Base-by-base conservation (phyloP, 257 asterid species). In the Petunia axillaris region DNA sequence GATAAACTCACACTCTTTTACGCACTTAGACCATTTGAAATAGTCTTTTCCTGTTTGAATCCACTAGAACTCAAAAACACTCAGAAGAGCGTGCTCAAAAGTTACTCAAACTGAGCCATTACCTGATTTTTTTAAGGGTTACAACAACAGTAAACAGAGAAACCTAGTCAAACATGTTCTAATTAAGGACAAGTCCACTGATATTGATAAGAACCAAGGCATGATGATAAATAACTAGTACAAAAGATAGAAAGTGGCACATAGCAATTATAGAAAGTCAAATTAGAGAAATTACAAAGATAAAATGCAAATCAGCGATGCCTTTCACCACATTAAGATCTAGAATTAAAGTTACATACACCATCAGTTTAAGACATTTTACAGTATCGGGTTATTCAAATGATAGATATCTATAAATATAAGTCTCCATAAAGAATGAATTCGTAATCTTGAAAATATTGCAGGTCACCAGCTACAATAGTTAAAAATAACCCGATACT, bases 1-100 rank as follows among this genome's bases (percentile, higher is more conserved):
- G 83, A 86, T 83, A 90, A 88, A 94, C 83, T 87, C 86, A 87
- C 82, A 83, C 68, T 84, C 81, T 64, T 81, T 85, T 85, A 89
- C 83, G 85, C 85, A 89, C 77, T 87, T 78, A 87, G 84, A 86
- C 84, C 88, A 86, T 81, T 86, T 84, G 83, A 78, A 80, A 86
- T 75, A 82, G 79, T 85, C 86, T 86, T 89, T 82, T 50, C 63
- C 73, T 25, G 81, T 75, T 85, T 84, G 81, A 71, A 86, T 79
- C 85, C 67, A 79, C 77, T 78, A 39, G 71, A 5, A 70, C 78
- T 39, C 39, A 46, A 60, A 62, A 57, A 63, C 78, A 81, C 40
- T 64, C 76, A 64, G 62, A 64, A 50, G 52, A 15, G 78, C 6
- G 63, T 6, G 46, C 52, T 73, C 63, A 50, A 71, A 41, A 73